phyloP scores from a whole-genome alignment of 768 basidiomycete genomes.

The Hypholoma fasciculare region DNA sequence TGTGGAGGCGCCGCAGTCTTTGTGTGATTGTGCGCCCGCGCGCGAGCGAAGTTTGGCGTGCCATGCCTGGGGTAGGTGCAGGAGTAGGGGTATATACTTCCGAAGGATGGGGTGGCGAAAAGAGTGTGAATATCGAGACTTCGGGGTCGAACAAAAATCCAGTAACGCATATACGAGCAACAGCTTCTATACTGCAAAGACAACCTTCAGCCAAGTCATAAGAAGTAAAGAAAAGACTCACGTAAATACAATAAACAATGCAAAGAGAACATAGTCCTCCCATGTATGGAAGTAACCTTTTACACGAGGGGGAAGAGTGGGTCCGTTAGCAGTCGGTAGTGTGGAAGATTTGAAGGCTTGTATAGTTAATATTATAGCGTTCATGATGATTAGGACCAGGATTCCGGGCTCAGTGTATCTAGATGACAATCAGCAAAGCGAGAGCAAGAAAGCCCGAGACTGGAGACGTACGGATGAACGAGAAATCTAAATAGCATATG shows the following conservation, averaged over 20 bases:
- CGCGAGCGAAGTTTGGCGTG: conserved; percentile 37
- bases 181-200: conserved; percentile 71
- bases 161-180: conserved; percentile 86
- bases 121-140: conserved; percentile 50
- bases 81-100: conserved; percentile 29
- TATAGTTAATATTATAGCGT: conserved; percentile 79
- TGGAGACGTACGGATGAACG: conserved; percentile 63
- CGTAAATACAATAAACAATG: conserved; percentile 85
- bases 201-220: conserved; percentile 12
- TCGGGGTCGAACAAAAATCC: conserved; percentile 90
- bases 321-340: conserved; percentile 43
- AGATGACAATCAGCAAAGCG: neutral
- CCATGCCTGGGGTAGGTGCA: conserved; percentile 28
- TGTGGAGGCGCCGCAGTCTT: conserved; percentile 42
- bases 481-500: conserved; percentile 67
- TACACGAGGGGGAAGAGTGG: conserved; percentile 39
- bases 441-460: neutral
- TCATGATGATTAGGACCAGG: conserved; percentile 78
- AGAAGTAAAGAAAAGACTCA: conserved; percentile 35
- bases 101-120: conserved; percentile 37
- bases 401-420: conserved; percentile 90
- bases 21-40: conserved; percentile 49
- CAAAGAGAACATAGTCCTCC: conserved; percentile 90
- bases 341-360: conserved; percentile 71
- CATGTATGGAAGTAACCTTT: conserved; percentile 83